phyloP scores from a whole-genome alignment of 2,329 filamentous ascomycete genomes.

The Colletotrichum camelliae region DNA sequence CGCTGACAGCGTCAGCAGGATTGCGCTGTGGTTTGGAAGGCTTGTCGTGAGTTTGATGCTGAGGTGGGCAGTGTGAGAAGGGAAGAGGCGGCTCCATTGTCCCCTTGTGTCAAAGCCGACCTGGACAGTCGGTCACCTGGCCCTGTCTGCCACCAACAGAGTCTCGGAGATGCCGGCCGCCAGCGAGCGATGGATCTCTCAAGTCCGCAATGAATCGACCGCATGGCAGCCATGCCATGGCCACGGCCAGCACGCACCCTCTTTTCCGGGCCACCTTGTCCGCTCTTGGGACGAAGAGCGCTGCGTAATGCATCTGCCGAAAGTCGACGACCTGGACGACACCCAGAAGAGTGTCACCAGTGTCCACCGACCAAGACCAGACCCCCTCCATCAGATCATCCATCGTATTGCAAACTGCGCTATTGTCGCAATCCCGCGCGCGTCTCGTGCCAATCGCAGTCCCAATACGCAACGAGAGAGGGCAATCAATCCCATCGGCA shows the following conservation, averaged over 20 bases:
- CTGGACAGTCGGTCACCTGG: neutral
- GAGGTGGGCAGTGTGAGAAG: neutral
- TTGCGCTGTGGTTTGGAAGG: neutral
- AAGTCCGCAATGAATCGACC: neutral
- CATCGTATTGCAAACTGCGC: neutral
- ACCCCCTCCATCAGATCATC: conserved; percentile 4
- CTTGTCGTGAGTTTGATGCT: neutral
- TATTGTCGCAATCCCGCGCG: neutral
- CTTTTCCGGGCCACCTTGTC: neutral
- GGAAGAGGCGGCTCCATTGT: neutral
- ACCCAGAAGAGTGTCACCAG: neutral
- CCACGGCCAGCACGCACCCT: neutral
- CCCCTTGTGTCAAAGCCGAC: neutral
- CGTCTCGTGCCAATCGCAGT: neutral
- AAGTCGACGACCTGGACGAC: neutral
- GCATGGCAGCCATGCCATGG: neutral
- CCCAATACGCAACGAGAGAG: neutral
- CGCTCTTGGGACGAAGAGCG: neutral
- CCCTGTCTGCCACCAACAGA: neutral
- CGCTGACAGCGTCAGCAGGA: neutral
- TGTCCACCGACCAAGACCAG: neutral
- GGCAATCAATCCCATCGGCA: neutral
- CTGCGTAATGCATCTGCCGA: conserved; percentile 18
- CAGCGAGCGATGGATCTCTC: neutral
- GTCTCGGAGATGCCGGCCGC: neutral